Evolutionary conservation across 768 basidiomycete genomes (phyloP).

Genomic region (Pleurotus salmoneostramineus): DNA sequence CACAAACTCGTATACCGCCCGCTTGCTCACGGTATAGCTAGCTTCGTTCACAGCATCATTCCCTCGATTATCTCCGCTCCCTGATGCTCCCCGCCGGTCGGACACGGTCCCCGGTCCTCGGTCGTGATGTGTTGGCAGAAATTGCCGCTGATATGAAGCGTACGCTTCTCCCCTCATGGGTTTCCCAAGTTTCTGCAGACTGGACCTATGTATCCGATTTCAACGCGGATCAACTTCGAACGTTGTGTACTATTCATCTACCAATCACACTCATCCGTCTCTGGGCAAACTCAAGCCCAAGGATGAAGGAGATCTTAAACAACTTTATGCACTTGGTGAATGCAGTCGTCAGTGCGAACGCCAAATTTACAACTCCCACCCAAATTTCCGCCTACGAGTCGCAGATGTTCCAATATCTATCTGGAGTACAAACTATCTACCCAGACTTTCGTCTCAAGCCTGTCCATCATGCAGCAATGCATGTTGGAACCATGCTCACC

Average conservation of each 20-base stretch:
- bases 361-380: slow-evolving; percentile 13
- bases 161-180: slow-evolving; percentile 25
- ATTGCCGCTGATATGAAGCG: slow-evolving; percentile 25
- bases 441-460: slow-evolving; percentile 15
- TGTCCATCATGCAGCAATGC: slow-evolving; percentile 18
- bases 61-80: not conserved
- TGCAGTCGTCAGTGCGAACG: slow-evolving; percentile 17
- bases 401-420: slow-evolving; percentile 17
- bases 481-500: slow-evolving; percentile 15
- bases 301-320: slow-evolving; percentile 16
- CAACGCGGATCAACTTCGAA: slow-evolving; percentile 23
- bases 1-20: too few species aligned
- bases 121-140: slow-evolving; percentile 21
- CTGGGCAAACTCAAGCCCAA: slow-evolving; percentile 12
- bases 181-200: slow-evolving; percentile 22
- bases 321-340: slow-evolving; percentile 26
- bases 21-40: not conserved
- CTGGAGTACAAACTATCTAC: slow-evolving; percentile 11
- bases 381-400: slow-evolving; percentile 18
- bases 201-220: slow-evolving; percentile 24
- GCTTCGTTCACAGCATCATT: too few species aligned
- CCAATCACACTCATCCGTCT: slow-evolving; percentile 24
- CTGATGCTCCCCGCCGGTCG: slow-evolving; percentile 4
- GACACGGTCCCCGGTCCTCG: slow-evolving; percentile 16
- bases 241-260: slow-evolving; percentile 23